Percentiles rank a stretch among this genome's conserved stretches.
Conservation (phyloP, 805 yeast genomes). For the Lipomyces kockii region DNA sequence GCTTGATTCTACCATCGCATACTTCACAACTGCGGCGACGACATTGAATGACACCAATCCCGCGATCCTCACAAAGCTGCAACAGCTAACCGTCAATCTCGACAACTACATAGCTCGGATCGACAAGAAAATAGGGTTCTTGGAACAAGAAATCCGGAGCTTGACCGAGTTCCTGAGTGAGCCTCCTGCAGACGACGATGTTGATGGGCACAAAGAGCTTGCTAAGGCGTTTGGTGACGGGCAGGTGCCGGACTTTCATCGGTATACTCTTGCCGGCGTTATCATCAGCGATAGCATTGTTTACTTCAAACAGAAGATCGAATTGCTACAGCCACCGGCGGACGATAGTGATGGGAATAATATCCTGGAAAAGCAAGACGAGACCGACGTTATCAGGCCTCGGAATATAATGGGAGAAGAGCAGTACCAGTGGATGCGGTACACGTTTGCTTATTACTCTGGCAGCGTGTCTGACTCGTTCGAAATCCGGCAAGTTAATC, state of each 20-base stretch:
- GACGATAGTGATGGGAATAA: background rate
- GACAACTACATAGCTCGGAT: slow-evolving; percentile 16
- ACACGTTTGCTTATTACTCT: slow-evolving; percentile 13
- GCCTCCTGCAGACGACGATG: slow-evolving; percentile 25
- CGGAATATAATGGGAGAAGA: background rate
- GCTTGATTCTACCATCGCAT: slow-evolving; percentile 13
- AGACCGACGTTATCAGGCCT: background rate
- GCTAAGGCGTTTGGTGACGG: background rate
- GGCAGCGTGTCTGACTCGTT: slow-evolving; percentile 10
- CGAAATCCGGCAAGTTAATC: slow-evolving; percentile 8
- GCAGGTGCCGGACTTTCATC: slow-evolving; percentile 26
- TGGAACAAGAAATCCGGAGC: slow-evolving; percentile 17
- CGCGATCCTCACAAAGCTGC: background rate
- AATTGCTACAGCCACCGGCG: background rate
- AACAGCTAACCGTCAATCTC: slow-evolving; percentile 4
- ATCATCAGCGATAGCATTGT: slow-evolving; percentile 18
- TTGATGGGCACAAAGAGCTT: slow-evolving; percentile 5
- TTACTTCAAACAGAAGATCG: slow-evolving; percentile 5
- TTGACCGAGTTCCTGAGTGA: slow-evolving; percentile 16
- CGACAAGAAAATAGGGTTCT: slow-evolving; percentile 13
- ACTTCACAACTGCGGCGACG: background rate
- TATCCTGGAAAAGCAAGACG: background rate
- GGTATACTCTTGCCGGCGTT: slow-evolving; percentile 34
- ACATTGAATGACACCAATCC: background rate
- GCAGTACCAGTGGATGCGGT: slow-evolving; percentile 13